Percentiles rank a stretch among this genome's conserved stretches.
These are phyloP conservation scores for Meyerozyma sp. DNA, from an alignment of 1,139 yeast genomes.

Conservation along the genomic window DNA sequence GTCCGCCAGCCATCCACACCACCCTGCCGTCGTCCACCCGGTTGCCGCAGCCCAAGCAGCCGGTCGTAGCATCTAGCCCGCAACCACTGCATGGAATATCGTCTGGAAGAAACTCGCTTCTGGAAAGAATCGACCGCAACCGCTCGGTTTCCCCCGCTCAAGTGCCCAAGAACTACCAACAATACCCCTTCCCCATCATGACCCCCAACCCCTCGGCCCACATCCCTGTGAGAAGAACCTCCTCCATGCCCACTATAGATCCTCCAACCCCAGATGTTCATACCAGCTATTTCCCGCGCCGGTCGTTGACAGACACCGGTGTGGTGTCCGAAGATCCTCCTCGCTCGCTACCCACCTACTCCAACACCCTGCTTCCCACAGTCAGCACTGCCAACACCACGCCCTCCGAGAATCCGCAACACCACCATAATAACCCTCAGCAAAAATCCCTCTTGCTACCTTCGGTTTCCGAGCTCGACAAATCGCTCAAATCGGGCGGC, in stretches of 20 bases:
- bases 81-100: slow-evolving; percentile 6
- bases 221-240: background rate
- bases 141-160: background rate
- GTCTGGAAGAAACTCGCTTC: slow-evolving; percentile 2
- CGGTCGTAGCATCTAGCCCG: slow-evolving; percentile 3
- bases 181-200: slow-evolving; percentile 12
- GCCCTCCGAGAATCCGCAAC: slow-evolving; percentile 2
- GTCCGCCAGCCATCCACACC: slow-evolving; percentile 4
- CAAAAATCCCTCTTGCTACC: slow-evolving; percentile 17
- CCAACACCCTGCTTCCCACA: slow-evolving; percentile 1
- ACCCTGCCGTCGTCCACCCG: background rate
- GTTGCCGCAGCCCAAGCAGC: slow-evolving; percentile 1
- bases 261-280: background rate
- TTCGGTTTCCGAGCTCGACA: slow-evolving; percentile 34
- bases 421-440: background rate
- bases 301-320: slow-evolving; percentile 1
- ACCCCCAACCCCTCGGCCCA: background rate
- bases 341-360: slow-evolving; percentile 1
- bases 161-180: slow-evolving; percentile 1
- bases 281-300: background rate
- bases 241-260: slow-evolving; percentile 2
- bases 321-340: background rate
- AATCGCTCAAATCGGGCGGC: slow-evolving; percentile 18
- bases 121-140: background rate
- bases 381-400: background rate